phyloP scores from a whole-genome alignment of 768 basidiomycete genomes.

The Daedaleopsis nitida region DNA sequence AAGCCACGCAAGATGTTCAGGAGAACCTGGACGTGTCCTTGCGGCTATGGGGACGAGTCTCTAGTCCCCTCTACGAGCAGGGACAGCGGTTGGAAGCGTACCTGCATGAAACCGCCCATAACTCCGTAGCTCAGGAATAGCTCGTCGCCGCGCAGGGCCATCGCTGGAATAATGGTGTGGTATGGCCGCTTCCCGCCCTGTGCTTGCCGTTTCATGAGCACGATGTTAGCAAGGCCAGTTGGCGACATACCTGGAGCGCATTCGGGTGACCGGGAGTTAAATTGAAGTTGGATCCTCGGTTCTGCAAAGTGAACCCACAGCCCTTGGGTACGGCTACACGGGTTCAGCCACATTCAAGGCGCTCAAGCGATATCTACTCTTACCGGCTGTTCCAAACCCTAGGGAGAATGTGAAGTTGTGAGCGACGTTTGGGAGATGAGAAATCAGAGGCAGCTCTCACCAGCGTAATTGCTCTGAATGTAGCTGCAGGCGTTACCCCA shows the following conservation, averaged over 20 bases:
- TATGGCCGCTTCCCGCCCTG: slow-evolving; percentile 85
- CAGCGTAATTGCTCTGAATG: slow-evolving; percentile 88
- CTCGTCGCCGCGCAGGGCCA: slow-evolving; percentile 77
- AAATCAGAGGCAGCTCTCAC: slow-evolving; percentile 37
- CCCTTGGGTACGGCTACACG: slow-evolving; percentile 80
- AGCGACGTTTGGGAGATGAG: background rate
- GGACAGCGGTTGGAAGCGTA: slow-evolving; percentile 22
- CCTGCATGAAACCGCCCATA: slow-evolving; percentile 93
- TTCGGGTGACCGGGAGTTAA: slow-evolving; percentile 86
- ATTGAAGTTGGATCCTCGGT: slow-evolving; percentile 85
- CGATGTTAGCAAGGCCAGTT: background rate
- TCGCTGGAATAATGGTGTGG: slow-evolving; percentile 93
- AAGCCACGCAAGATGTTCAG: slow-evolving; percentile 88
- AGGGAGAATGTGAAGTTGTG: background rate
- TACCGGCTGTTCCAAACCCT: slow-evolving; percentile 92
- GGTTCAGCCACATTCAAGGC: background rate
- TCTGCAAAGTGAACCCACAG: slow-evolving; percentile 96
- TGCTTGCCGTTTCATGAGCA: background rate
- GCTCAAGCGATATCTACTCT: background rate
- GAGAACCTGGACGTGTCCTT: slow-evolving; percentile 95
- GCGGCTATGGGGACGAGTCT: slow-evolving; percentile 56
- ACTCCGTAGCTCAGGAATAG: slow-evolving; percentile 89
- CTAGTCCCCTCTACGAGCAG: background rate
- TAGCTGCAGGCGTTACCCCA: slow-evolving; percentile 91
- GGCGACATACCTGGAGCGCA: slow-evolving; percentile 58